phyloP scores from a whole-genome alignment of 306 rosid genomes.

The Trichosanthes cucumerina region DNA sequence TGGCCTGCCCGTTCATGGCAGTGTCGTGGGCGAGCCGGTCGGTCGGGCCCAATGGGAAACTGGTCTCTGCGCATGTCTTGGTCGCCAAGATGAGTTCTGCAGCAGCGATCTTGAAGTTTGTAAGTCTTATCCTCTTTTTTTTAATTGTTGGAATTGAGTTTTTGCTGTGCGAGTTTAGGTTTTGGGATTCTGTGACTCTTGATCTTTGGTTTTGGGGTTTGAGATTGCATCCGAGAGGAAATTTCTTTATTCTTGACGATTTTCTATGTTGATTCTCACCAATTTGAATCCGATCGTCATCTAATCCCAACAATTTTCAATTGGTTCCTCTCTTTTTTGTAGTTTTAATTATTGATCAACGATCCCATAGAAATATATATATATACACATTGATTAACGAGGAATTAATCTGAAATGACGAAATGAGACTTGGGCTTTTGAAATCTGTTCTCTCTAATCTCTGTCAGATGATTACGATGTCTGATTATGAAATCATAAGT shows the following conservation, averaged over 20 bases:
- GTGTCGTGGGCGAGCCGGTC: conserved; percentile 85
- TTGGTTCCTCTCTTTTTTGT: neutral
- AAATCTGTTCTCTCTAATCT: neutral
- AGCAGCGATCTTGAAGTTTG: conserved; percentile 99
- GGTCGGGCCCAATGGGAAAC: conserved; percentile 68
- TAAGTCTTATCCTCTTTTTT: conserved; percentile 22
- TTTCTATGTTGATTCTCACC: neutral
- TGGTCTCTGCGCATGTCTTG: conserved; percentile 60
- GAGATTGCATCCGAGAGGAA: neutral
- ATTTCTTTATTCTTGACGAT: neutral
- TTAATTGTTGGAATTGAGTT: neutral
- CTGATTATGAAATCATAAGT: neutral
- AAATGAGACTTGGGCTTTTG: neutral
- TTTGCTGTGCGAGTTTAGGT: neutral
- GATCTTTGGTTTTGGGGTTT: neutral
- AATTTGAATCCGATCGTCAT: neutral
- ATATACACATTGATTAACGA: neutral
- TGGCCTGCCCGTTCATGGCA: conserved; percentile 65
- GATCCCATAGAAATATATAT: neutral
- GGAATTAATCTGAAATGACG: neutral
- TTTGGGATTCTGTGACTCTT: neutral
- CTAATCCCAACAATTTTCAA: neutral
- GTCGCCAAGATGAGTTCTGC: conserved; percentile 80
- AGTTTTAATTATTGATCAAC: neutral
- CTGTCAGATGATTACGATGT: neutral